Evolutionary conservation across 2,329 filamentous ascomycete species (phyloP), one percentile per base, ranked within the genome.

Genomic region (Epichloe elymi): DNA sequence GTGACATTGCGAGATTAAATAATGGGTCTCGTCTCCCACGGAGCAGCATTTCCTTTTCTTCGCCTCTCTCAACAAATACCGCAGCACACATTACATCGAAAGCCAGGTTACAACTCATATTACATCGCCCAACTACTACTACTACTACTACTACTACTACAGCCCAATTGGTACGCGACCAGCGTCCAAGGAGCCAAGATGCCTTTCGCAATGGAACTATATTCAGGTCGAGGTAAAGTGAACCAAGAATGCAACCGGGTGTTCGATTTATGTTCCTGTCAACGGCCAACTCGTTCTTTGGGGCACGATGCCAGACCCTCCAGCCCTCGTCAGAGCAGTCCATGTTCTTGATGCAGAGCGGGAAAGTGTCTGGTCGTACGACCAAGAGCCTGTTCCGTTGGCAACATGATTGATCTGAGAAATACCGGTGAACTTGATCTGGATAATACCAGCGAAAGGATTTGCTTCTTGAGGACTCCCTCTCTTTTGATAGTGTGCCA

Each of bases 391-490:
- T 15, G 30, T 43, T 43, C 37, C 20, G n/a, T 33, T 47, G 51
- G 38, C 52, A 55, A 59, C 57, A 59, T 60, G 59, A 59, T 61
- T 62, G 66, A 65, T 83, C 81, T 85, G 81, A 85, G 82, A 86
- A 78, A 85, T 83, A 86, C 82, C 82, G 82, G 73, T 72, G 76
- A 86, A 88, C 83, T 87, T 87, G 83, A 86, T 85, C 82, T 85
- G 82, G 80, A 82, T 83, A 86, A 86, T 86, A 76, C 82, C 82
- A 86, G 84, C 84, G 85, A 83, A 87, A 87, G 84, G 80, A 87
- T 79, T 83, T 87, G 84, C 84, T 84, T 83, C 79, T 80, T 80
- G 75, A 53, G 44, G 51, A 48, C 42, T 17, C 44, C 26, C 26
- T n/a, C 47, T 30, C 38, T 17, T 20, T 45, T 36, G n/a, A 19